These are phyloP conservation scores for Leishmania tarentolae DNA, from an alignment of 208 protist species.

Conservation along the genomic window DNA sequence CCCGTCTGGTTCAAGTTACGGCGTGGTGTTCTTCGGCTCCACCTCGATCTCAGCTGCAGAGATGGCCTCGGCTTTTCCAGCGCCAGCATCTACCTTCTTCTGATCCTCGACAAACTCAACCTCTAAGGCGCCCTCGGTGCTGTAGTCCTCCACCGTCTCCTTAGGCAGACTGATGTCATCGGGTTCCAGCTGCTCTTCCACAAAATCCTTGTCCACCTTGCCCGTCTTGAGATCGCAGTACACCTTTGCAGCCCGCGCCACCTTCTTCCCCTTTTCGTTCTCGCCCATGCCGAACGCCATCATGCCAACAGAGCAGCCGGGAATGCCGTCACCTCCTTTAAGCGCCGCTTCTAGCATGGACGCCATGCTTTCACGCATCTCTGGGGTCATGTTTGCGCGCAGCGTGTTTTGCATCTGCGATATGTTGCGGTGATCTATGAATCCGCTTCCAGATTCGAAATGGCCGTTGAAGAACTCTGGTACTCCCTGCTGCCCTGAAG, in stretches of 20 bases:
- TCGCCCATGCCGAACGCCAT: conserved; percentile 92
- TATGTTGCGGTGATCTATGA: conserved; percentile 63
- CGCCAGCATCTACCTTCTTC: conserved; percentile 14
- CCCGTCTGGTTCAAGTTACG: neutral
- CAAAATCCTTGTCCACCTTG: conserved; percentile 86
- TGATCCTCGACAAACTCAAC: conserved; percentile 84
- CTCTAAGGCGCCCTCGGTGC: conserved; percentile 72
- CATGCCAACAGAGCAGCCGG: conserved; percentile 72
- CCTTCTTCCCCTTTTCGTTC: conserved; percentile 91
- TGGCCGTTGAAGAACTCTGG: conserved; percentile 76
- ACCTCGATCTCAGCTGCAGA: conserved; percentile 45
- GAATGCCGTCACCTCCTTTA: conserved; percentile 60
- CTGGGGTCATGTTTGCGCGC: conserved; percentile 67
- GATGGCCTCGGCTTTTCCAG: conserved; percentile 32
- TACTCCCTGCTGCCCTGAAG: conserved; percentile 1
- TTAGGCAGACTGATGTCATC: conserved; percentile 82
- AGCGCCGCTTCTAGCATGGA: conserved; percentile 72
- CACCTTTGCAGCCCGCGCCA: conserved; percentile 78
- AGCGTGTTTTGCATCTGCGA: conserved; percentile 75
- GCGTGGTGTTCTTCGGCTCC: conserved; percentile 27
- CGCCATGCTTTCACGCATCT: conserved; percentile 86
- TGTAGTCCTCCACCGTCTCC: conserved; percentile 82
- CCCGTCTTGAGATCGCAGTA: conserved; percentile 80
- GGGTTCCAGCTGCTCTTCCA: conserved; percentile 85
- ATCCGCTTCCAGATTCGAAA: conserved; percentile 56